phyloP scores from a whole-genome alignment of 2,329 filamentous ascomycete genomes.

The Scedosporium dehoogii region DNA sequence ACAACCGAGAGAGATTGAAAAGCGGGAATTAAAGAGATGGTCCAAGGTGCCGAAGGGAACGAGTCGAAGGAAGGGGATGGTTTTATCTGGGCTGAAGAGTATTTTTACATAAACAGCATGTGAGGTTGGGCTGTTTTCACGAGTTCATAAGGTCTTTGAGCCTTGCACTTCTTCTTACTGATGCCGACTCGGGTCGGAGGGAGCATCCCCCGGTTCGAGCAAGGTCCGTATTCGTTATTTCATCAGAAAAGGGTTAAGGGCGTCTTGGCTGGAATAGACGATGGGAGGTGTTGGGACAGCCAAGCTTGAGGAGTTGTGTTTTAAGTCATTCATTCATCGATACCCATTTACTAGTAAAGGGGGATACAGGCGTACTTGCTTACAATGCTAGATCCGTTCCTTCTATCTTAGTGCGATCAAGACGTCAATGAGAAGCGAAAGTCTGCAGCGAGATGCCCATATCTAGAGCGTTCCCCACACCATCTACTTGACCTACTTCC shows the following conservation, averaged over 20 bases:
- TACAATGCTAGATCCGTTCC: too few species aligned
- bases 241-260: background rate
- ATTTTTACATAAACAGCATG: background rate
- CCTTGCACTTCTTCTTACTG: too few species aligned
- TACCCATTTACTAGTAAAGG: background rate
- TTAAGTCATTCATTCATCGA: background rate
- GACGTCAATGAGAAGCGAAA: background rate
- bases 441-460: background rate
- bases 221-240: background rate
- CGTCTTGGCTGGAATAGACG: background rate
- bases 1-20: background rate
- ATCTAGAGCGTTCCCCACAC: background rate
- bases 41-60: background rate
- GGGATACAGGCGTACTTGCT: too few species aligned
- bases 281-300: background rate
- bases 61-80: background rate
- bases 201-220: too few species aligned
- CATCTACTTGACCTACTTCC: too few species aligned
- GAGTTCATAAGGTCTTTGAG: too few species aligned
- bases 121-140: too few species aligned
- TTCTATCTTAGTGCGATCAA: background rate
- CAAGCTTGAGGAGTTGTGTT: background rate
- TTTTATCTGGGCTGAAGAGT: conserved; percentile 2
- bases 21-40: background rate
- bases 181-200: too few species aligned